These are phyloP conservation scores for Talaromyces ruber DNA, from an alignment of 495 filamentous ascomycete genomes.

Conservation along the genomic window DNA sequence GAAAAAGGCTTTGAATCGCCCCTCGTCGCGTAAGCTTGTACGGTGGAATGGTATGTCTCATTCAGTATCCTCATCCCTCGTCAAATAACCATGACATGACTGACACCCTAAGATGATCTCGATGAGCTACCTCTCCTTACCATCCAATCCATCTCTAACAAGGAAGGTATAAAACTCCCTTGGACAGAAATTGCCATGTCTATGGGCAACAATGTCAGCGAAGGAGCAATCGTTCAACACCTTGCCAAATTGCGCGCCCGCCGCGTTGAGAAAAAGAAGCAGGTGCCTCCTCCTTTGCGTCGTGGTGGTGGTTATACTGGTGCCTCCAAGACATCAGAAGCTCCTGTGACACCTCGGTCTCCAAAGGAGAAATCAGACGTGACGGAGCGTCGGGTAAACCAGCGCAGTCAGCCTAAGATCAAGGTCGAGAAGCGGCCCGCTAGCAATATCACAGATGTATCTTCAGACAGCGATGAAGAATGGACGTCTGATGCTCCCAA, in stretches of 20 bases:
- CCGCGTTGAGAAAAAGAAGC: constrained; percentile 18
- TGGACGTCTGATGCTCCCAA: constrained; percentile 1
- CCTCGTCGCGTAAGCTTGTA: constrained; percentile 28
- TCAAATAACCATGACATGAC: neutral
- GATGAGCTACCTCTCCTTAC: constrained; percentile 34
- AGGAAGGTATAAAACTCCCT: constrained; percentile 24
- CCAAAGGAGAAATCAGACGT: neutral
- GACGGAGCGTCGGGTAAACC: neutral
- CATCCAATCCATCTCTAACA: constrained; percentile 34
- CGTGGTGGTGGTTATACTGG: constrained; percentile 15
- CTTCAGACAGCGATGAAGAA: neutral
- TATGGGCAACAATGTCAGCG: constrained; percentile 27
- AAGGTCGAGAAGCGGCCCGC: constrained; percentile 1
- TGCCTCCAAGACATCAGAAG: constrained; percentile 5
- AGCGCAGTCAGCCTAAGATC: constrained; percentile 2
- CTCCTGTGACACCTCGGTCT: neutral
- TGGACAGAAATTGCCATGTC: constrained; percentile 26
- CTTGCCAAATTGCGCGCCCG: constrained; percentile 34
- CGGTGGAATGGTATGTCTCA: constrained; percentile 37
- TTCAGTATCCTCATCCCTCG: neutral
- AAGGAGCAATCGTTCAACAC: constrained; percentile 41
- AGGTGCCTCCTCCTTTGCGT: constrained; percentile 31
- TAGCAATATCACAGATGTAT: neutral
- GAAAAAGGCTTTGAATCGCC: constrained; percentile 12
- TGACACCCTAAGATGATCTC: constrained; percentile 22